These are phyloP conservation scores for Aphanomyces stellatus DNA, from an alignment of 352 stramenopile genomes.

Conservation along the genomic window DNA sequence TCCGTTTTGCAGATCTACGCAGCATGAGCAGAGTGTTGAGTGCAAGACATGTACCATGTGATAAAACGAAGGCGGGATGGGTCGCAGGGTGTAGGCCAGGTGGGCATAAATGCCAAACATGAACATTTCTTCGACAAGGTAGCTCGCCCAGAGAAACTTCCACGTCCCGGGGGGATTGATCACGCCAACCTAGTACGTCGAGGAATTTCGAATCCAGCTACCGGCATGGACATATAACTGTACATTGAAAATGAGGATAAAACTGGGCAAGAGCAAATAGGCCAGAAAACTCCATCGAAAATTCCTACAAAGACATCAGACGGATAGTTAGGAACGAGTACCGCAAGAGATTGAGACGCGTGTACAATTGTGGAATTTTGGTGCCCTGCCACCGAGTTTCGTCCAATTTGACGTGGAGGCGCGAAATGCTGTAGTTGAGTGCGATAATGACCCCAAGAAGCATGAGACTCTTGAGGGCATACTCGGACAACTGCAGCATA, in stretches of 20 bases:
- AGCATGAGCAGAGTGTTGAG: neutral
- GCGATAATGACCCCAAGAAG: slow-evolving; percentile 54
- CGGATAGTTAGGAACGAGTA: slow-evolving; percentile 16
- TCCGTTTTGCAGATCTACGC: neutral
- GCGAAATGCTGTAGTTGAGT: slow-evolving; percentile 59
- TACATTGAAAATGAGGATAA: slow-evolving; percentile 48
- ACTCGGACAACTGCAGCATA: slow-evolving; percentile 35
- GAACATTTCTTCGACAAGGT: slow-evolving; percentile 36
- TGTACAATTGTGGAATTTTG: slow-evolving; percentile 50
- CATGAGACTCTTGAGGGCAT: slow-evolving; percentile 52
- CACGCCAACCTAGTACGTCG: slow-evolving; percentile 34
- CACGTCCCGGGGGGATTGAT: slow-evolving; percentile 43
- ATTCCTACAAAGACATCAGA: slow-evolving; percentile 23
- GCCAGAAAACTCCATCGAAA: slow-evolving; percentile 49
- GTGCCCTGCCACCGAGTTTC: slow-evolving; percentile 50
- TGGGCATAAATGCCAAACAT: slow-evolving; percentile 37
- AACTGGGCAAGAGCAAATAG: slow-evolving; percentile 49
- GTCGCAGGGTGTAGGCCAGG: slow-evolving; percentile 35
- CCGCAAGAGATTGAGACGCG: slow-evolving; percentile 66
- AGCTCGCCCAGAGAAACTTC: slow-evolving; percentile 54
- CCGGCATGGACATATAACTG: neutral
- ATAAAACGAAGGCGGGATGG: slow-evolving; percentile 11
- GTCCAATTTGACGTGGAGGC: slow-evolving; percentile 36
- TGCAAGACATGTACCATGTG: slow-evolving; percentile 1
- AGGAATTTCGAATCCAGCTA: neutral